Percentiles rank a stretch among this genome's conserved stretches.
These are phyloP conservation scores for Dalbergia cochinchinensis DNA, from an alignment of 306 rosid genomes.

Conservation along the genomic window DNA sequence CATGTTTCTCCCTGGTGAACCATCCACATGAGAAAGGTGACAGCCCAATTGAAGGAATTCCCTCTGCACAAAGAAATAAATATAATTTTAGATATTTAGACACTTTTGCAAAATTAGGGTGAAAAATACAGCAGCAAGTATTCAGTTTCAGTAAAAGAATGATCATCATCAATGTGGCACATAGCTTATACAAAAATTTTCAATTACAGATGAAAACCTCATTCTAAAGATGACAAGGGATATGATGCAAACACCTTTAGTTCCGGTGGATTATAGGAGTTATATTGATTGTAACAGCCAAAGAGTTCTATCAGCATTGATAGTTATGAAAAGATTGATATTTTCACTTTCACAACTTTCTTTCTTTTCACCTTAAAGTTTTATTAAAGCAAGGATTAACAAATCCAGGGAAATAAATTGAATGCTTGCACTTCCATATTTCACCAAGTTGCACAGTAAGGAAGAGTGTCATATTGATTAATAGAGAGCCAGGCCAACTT, in stretches of 20 bases:
- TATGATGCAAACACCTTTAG: not conserved
- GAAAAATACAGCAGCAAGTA: slow-evolving; percentile 39
- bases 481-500: slow-evolving; percentile 19
- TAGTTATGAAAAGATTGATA: not conserved
- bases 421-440: not conserved
- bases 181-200: slow-evolving; percentile 13
- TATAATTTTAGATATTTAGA: slow-evolving; percentile 26
- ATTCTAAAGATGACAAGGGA: slow-evolving; percentile 2
- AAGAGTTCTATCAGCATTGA: not conserved
- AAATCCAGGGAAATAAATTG: not conserved
- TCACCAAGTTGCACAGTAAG: not conserved
- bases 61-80: slow-evolving; percentile 67
- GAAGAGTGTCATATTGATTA: not conserved
- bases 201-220: slow-evolving; percentile 18
- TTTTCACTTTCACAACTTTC: not conserved
- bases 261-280: slow-evolving; percentile 1
- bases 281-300: not conserved
- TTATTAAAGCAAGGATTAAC: slow-evolving; percentile 6
- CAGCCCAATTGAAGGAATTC: slow-evolving; percentile 92
- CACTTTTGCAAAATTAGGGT: slow-evolving; percentile 11
- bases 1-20: slow-evolving; percentile 75
- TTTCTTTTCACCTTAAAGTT: slow-evolving; percentile 1
- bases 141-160: slow-evolving; percentile 14
- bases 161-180: slow-evolving; percentile 11
- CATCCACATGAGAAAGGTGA: slow-evolving; percentile 97